A percentile compares a stretch with the other conserved stretches of the same genome.
phyloP scores from a whole-genome alignment of 352 stramenopile species.

The Phytophthora boehmeriae region DNA sequence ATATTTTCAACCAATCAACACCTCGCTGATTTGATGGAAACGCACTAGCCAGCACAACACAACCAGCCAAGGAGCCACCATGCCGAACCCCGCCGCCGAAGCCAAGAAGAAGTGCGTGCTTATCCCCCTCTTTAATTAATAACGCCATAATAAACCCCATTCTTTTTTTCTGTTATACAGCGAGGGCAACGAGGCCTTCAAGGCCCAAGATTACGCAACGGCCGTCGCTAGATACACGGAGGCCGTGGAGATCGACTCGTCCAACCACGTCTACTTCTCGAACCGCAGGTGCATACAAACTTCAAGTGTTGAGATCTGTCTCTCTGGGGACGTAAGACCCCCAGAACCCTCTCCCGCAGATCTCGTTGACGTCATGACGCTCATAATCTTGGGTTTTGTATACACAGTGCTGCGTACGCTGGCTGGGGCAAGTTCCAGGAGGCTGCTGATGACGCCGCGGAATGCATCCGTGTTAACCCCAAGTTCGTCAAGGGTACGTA shows the following conservation, averaged over 20 bases:
- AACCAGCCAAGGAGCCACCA: conserved; percentile 27
- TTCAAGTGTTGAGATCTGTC: not conserved
- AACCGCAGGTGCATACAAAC: conserved; percentile 81
- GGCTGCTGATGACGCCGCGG: conserved; percentile 84
- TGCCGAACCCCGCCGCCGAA: conserved; percentile 78
- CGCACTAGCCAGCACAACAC: conserved; percentile 25
- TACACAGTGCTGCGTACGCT: conserved; percentile 66
- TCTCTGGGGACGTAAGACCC: not conserved
- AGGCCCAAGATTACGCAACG: conserved; percentile 86
- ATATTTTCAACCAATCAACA: conserved; percentile 14
- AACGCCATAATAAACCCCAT: not conserved
- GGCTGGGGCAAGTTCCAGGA: conserved; percentile 76
- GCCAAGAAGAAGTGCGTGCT: conserved; percentile 80
- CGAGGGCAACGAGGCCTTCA: conserved; percentile 96
- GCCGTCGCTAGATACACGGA: conserved; percentile 94
- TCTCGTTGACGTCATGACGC: conserved; percentile 2
- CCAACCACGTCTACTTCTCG: conserved; percentile 94
- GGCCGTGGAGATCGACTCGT: conserved; percentile 87
- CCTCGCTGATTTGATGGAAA: not conserved
- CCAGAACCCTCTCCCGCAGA: conserved; percentile 2
- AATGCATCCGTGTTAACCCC: conserved; percentile 92
- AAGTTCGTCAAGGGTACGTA: conserved; percentile 93
- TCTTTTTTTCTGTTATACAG: conserved; percentile 24
- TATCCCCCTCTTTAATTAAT: not conserved
- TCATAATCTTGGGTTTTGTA: conserved; percentile 6